Evolutionary conservation across 2,329 filamentous ascomycete genomes (phyloP).

Genomic region (Fusarium fujikuroi): DNA sequence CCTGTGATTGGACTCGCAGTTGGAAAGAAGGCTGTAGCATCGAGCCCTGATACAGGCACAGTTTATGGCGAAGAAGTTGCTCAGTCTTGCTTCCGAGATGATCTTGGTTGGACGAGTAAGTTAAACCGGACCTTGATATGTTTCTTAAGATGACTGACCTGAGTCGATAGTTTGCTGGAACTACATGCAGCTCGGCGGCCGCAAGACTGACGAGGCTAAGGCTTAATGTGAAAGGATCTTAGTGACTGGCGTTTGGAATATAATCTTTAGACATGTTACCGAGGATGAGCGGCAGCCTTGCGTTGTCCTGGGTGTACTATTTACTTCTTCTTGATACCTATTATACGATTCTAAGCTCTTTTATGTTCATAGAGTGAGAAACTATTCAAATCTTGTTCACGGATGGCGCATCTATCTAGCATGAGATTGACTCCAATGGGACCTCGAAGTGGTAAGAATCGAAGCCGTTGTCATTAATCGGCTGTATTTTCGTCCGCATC

Average conservation of each 20-base stretch:
- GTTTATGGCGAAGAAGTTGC: conserved; percentile 70
- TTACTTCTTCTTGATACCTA: not conserved
- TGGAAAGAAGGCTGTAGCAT: conserved; percentile 75
- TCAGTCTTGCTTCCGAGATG: conserved; percentile 72
- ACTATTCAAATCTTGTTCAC: not conserved
- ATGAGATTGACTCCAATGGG: not conserved
- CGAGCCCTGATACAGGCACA: conserved; percentile 66
- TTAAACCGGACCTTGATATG: conserved; percentile 20
- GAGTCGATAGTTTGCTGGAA: conserved; percentile 63
- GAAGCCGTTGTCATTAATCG: not conserved
- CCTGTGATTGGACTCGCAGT: conserved; percentile 78
- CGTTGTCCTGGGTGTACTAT: not conserved
- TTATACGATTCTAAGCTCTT: not conserved
- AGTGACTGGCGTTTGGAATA: conserved; percentile 37
- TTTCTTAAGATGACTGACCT: conserved; percentile 24
- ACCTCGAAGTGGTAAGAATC: not conserved
- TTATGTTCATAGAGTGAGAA: not conserved
- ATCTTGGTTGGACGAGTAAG: conserved; percentile 73
- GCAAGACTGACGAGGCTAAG: conserved; percentile 43
- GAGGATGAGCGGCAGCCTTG: not conserved
- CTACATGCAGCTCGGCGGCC: conserved; percentile 59
- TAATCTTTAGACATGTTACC: not conserved
- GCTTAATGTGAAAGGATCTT: conserved; percentile 22
- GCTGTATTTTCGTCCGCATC: not conserved
- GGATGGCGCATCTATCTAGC: not conserved